These are phyloP conservation scores for Coemansia sp. DNA, from an alignment of 192 early-diverging fungal genomes.

Conservation along the genomic window DNA sequence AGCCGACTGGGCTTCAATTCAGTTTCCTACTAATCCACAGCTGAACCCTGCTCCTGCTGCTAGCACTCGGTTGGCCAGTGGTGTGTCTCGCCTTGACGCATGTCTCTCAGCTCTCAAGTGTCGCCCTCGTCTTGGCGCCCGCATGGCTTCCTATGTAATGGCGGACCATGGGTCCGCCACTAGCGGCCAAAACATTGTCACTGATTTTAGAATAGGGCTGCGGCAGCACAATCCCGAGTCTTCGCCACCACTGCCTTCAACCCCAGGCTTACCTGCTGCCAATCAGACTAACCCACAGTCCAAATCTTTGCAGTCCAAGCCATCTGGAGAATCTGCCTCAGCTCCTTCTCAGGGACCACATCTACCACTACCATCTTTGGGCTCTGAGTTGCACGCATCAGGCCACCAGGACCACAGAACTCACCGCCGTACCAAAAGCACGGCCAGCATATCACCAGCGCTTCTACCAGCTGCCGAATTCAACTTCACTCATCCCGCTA, in stretches of 20 bases:
- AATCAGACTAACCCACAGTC: background rate
- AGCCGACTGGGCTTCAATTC: constrained; percentile 33
- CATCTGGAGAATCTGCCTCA: background rate
- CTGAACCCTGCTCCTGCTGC: constrained; percentile 13
- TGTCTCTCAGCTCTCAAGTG: constrained; percentile 40
- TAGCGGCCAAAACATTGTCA: constrained; percentile 25
- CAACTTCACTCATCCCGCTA: background rate
- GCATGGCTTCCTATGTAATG: constrained; percentile 6
- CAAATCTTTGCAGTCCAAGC: constrained; percentile 1
- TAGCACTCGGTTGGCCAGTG: background rate
- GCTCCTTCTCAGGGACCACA: background rate
- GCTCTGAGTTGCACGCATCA: background rate
- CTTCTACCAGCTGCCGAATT: background rate
- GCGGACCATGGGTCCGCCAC: constrained; percentile 12
- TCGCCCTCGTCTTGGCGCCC: constrained; percentile 13
- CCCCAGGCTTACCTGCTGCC: background rate
- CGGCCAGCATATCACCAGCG: background rate
- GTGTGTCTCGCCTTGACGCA: constrained; percentile 16
- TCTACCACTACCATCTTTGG: background rate
- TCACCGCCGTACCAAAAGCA: constrained; percentile 3
- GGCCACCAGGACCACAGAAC: background rate
- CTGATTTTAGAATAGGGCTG: constrained; percentile 41
- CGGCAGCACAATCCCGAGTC: constrained; percentile 10
- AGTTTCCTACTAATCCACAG: constrained; percentile 35
- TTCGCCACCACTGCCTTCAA: background rate